These are phyloP conservation scores for Penicillium arizonense DNA, from an alignment of 495 filamentous ascomycete genomes.

Conservation along the genomic window DNA sequence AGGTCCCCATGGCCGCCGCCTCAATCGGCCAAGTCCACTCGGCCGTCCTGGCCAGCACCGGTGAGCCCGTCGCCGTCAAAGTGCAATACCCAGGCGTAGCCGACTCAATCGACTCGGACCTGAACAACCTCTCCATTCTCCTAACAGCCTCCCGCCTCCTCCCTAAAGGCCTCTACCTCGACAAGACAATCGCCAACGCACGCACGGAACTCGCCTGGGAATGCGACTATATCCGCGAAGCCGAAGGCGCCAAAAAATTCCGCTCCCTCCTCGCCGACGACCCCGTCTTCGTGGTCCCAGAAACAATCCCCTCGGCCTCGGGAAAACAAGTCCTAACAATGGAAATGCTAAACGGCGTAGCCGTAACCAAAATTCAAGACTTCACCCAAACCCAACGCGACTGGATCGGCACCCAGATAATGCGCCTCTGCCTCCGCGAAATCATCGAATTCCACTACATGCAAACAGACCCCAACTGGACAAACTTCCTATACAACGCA, in stretches of 20 bases:
- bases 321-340: conserved; percentile 90
- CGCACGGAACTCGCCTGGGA: conserved; percentile 92
- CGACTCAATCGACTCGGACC: conserved; percentile 89
- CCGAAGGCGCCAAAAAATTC: conserved; percentile 73
- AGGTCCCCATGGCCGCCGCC: conserved; percentile 92
- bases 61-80: conserved; percentile 83
- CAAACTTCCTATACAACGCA: conserved; percentile 94
- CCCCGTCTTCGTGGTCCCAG: conserved; percentile 74
- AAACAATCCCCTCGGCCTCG: conserved; percentile 73
- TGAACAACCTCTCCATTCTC: conserved; percentile 87
- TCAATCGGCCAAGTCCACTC: conserved; percentile 96
- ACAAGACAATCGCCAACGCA: conserved; percentile 98
- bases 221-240: conserved; percentile 92
- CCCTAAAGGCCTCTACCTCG: conserved; percentile 87
- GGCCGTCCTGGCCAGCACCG: conserved; percentile 73
- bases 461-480: conserved; percentile 99
- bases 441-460: conserved; percentile 93
- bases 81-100: conserved; percentile 98
- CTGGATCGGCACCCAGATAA: conserved; percentile 86
- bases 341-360: conserved; percentile 82
- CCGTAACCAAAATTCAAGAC: conserved; percentile 77
- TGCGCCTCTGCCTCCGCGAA: conserved; percentile 90
- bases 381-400: conserved; percentile 81
- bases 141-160: conserved; percentile 86
- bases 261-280: conserved; percentile 68